Evolutionary conservation across 1,284 basidiomycete species (phyloP).

Genomic region (Pterula multifida): DNA sequence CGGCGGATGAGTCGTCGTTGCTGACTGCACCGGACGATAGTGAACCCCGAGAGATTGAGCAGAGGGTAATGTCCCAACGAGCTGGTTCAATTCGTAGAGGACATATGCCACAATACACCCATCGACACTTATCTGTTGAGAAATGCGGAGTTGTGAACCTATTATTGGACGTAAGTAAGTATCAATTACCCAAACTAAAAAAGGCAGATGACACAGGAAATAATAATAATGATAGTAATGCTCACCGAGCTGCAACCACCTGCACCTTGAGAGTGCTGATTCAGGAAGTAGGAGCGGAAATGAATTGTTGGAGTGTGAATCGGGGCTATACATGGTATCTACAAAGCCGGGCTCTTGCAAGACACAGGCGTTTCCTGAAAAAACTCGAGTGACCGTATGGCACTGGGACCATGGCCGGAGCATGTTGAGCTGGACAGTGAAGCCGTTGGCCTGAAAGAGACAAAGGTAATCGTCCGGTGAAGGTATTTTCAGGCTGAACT

Average conservation of each 20-base stretch:
- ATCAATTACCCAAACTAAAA: too few relatives aligned
- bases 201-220: constrained; percentile 10
- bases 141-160: constrained; percentile 42
- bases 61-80: constrained; percentile 34
- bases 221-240: not conserved
- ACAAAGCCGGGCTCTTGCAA: constrained; percentile 40
- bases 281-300: constrained; percentile 32
- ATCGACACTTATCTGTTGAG: constrained; percentile 58
- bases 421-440: constrained; percentile 45
- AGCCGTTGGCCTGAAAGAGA: constrained; percentile 44
- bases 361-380: constrained; percentile 33
- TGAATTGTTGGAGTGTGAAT: constrained; percentile 23
- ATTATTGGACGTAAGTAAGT: constrained; percentile 16
- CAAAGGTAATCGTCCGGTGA: constrained; percentile 34
- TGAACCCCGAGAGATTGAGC: constrained; percentile 40
- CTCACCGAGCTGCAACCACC: constrained; percentile 40
- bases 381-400: constrained; percentile 45
- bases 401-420: constrained; percentile 34
- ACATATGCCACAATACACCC: constrained; percentile 46
- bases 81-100: constrained; percentile 54
- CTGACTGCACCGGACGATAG: constrained; percentile 11
- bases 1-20: not conserved
- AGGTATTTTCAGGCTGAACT: constrained; percentile 38
- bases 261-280: constrained; percentile 45
- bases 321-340: constrained; percentile 28